Base-by-base conservation (phyloP, 768 basidiomycete genomes). In the Cystobasidiopsis lactophilus region DNA sequence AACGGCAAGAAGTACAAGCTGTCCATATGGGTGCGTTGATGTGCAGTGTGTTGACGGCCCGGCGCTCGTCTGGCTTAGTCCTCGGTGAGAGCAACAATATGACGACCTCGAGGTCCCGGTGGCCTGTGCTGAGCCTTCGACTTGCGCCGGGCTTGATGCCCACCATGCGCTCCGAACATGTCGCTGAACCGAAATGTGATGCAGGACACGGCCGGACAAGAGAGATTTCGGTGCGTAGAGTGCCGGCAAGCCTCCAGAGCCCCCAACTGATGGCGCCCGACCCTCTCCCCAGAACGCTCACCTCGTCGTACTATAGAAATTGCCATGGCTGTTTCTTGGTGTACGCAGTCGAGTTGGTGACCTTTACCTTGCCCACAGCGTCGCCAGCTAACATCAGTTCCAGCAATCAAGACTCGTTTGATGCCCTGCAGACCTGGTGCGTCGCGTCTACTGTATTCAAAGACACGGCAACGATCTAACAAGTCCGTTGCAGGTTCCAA, bases 161-260 rank as follows among this genome's bases (percentile, higher is more conserved):
- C n/a, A n/a, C 7, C 41, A 43, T 43, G 9, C 9, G 41, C 27
- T 43, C 9, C n/a, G 13, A 19, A 19, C 21, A n/a, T 7, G 9
- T 43, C 43, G 1, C 29, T 26, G 21, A 26, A 2, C 13, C 21
- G 27, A 35, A 16, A 19, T n/a, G n/a, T 14, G 37, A 16, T 14
- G n/a, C 60, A 88, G 85, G 85, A 93, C 61, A 91, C 86, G 0
- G 85, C 88, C 47, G 91, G 93, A 0, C 91, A 96, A 66, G 93
- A 98, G 67, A 78, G 91, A 4, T 98, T 95, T 64, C 74, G 86
- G 43, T 24, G 11, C 19, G 35, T 51, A 16, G 16, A 18, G 18
- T 26, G n/a, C 18, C 23, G 47, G 13, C 13, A 18, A 16, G 23
- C 29, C 31, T 49, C 18, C 18, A 7, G 13, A 49, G 11, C 29